phyloP scores from a whole-genome alignment of 2,329 filamentous ascomycete species.

The Beauveria sp. region DNA sequence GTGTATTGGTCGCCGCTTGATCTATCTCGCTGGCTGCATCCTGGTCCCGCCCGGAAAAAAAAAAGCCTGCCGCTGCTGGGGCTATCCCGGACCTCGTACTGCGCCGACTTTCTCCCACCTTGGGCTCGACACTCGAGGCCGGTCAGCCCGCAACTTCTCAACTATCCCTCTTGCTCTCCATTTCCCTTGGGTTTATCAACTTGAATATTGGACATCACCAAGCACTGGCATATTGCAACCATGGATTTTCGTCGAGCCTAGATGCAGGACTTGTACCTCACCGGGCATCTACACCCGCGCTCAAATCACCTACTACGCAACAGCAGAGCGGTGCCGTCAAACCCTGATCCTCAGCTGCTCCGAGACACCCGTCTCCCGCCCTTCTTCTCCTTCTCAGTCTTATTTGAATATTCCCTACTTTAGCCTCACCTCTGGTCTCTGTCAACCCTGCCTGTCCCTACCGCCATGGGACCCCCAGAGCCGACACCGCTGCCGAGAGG shows the following conservation, averaged over 20 bases:
- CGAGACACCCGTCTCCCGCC: background rate
- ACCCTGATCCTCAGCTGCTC: background rate
- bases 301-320: background rate
- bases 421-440: background rate
- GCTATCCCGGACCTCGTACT: constrained; percentile 2
- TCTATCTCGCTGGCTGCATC: background rate
- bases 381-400: too few relatives aligned
- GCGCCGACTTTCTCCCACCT: background rate
- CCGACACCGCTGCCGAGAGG: constrained; percentile 48
- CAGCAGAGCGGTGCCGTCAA: background rate
- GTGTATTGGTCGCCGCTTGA: background rate
- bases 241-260: background rate
- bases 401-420: too few relatives aligned
- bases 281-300: background rate
- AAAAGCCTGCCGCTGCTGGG: background rate
- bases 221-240: background rate
- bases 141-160: background rate
- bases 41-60: background rate
- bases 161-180: background rate
- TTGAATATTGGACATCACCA: background rate
- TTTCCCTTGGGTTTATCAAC: background rate
- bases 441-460: background rate
- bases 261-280: background rate
- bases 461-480: constrained; percentile 27
- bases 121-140: background rate